Base-by-base conservation (phyloP, 345 rosid genomes). In the Syzygium jambos region DNA sequence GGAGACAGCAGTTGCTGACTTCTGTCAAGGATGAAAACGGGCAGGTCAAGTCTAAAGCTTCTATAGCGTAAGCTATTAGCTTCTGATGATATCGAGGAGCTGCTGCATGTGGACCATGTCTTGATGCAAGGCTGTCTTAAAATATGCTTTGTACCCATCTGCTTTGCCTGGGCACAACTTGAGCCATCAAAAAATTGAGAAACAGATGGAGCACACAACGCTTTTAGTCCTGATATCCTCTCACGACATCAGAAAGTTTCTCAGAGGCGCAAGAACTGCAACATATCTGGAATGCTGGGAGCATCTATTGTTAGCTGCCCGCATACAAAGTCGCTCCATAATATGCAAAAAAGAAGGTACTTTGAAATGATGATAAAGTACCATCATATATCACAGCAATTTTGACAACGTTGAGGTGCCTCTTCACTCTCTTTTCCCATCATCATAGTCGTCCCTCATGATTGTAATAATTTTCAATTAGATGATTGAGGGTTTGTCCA, bases 1-100 rank as follows among this genome's bases (percentile, higher is more conserved):
- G 88, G 93, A 95, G 95, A 88, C 93, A 90, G 65, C 91, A 92
- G 73, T 88, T 93, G 86, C 88, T 89, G 86, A 84, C 88, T 87
- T 89, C 93, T 82, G 90, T 89, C 59, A 80, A 86, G 88, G 89
- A 84, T 52, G 95, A 93, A 34, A 87, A 82, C 43, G 88, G 87
- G 14, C 54, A 30, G 16, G 51, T 91, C n/a, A 85, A 84, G 80
- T 91, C 56, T 78, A 30, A 73, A 34, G 80, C 80, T 73, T 73
- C 80, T 38, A 38, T 38, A 73, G 49, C 43, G 23, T 73, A 73
- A 73, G 80, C 49, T 73, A 73, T 73, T 34, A 73, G 80, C 49
- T 73, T 38, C 49, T 73, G 80, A 73, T 73, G 49, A 73, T 34
- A 41, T 73, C 43, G 0, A 9, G 49, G 80, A 38, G 49, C 80